Base-by-base conservation (phyloP, 331 rosid species). In the Acacia concinna region DNA sequence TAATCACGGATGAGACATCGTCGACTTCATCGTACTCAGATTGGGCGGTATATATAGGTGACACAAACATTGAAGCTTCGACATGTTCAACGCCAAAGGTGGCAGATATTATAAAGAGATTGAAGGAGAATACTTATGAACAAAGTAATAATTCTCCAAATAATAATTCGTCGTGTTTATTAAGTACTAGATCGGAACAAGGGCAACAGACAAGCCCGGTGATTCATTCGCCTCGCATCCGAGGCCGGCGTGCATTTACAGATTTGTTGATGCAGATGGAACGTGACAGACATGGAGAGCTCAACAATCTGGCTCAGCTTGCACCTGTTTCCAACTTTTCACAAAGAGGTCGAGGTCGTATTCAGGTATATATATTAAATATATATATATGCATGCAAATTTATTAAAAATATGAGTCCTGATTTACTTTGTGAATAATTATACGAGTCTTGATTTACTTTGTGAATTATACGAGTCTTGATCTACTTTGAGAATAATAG, bases 331-430 rank as follows among this genome's bases (percentile, higher is more conserved):
- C 98, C 0, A 88, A 74, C 73, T 96, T 96, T 49, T 1, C 96
- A 27, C 93, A 89, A 41, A 86, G 72, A 76, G 98, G 97, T 25
- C 93, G 96, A 3, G 93, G 96, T 18, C 93, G 96, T 4, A 96
- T 96, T 84, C 99, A 96, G 94, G 99, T 93, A 66, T 6, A 20
- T 43, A 40, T 4, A 38, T 38, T 38, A 38, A 40, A 8, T 40
- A 40, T 8, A 40, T 40, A 40, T 5, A 40, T 46, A 17, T 46
- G 4, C n/a, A 15, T 46, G 20, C n/a, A 46, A 46, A 46, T 46
- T 46, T 46, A 38, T 46, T 15, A 46, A 46, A 40, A 5, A 40
- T 40, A 11, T 40, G 9, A 2, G 44, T 40, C 44, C 6, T 40
- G 44, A 40, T 40, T 40, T 40, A 40, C 44, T 5, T 40, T 40